phyloP scores from a whole-genome alignment of 1,284 basidiomycete species.

The Ganoderma lingzhi region DNA sequence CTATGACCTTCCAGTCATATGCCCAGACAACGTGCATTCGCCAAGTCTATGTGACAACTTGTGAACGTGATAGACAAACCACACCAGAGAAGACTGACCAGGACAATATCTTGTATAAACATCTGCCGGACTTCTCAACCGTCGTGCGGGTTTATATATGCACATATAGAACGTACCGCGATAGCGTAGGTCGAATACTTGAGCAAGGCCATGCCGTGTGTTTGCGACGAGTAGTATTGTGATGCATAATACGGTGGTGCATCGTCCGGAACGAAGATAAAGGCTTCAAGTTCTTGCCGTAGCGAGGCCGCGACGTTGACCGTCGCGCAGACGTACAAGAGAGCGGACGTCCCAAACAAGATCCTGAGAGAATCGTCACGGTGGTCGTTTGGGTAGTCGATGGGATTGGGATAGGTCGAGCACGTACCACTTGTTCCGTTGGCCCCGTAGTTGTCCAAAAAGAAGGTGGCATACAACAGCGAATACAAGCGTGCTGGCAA shows the following conservation, averaged over 20 bases:
- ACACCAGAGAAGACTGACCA: not conserved
- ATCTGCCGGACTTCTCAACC: not conserved
- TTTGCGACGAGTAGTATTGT: constrained; percentile 1
- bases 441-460: not conserved
- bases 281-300: constrained; percentile 17
- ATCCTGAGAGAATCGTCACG: constrained; percentile 1
- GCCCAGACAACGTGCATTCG: constrained; percentile 20
- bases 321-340: constrained; percentile 14
- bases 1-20: constrained; percentile 7
- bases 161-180: constrained; percentile 3
- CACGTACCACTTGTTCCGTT: not conserved
- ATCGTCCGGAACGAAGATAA: constrained; percentile 6
- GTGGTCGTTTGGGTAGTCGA: not conserved
- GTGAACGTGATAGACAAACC: not conserved
- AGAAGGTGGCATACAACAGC: constrained; percentile 8
- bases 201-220: not conserved
- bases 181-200: constrained; percentile 13
- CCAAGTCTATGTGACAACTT: constrained; percentile 10
- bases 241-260: constrained; percentile 14
- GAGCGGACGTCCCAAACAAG: constrained; percentile 10
- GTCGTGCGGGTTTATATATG: not conserved
- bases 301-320: constrained; percentile 9
- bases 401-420: not conserved
- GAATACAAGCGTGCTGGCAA: constrained; percentile 8
- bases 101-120: not conserved